Evolutionary conservation across 2,329 filamentous ascomycete species (phyloP).

Genomic region (Calonectria pseudoturangicola): DNA sequence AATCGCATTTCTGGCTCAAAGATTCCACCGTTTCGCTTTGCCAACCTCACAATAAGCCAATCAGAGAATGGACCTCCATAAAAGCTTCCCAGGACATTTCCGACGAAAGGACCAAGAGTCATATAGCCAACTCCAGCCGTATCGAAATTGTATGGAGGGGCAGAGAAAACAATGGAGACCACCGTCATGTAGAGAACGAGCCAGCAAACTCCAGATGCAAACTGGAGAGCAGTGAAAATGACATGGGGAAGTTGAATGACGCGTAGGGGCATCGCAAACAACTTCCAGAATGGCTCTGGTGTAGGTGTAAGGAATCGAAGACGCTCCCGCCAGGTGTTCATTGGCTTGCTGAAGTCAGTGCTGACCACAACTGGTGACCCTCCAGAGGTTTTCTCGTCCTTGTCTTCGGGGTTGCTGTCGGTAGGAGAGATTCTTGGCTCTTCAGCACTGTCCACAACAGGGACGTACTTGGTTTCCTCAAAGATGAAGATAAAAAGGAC

Average conservation of each 20-base stretch:
- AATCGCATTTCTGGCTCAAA: constrained; percentile 68
- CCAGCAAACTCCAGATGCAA: constrained; percentile 56
- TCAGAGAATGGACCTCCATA: constrained; percentile 64
- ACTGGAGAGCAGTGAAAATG: constrained; percentile 62
- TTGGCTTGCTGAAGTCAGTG: constrained; percentile 28
- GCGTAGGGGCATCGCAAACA: constrained; percentile 47
- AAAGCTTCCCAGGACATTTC: constrained; percentile 61
- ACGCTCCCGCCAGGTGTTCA: constrained; percentile 48
- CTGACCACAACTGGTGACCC: neutral
- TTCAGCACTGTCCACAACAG: constrained; percentile 27
- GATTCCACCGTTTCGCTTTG: constrained; percentile 62
- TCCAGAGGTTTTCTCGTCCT: neutral
- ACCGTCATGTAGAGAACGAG: constrained; percentile 53
- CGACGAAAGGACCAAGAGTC: constrained; percentile 58
- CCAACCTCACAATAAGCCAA: constrained; percentile 60
- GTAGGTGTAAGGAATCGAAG: constrained; percentile 48
- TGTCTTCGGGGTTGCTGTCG: neutral
- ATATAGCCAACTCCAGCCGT: constrained; percentile 55
- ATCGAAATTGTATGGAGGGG: constrained; percentile 57
- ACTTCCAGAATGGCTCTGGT: constrained; percentile 41
- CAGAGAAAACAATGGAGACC: constrained; percentile 59
- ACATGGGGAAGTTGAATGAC: constrained; percentile 61
- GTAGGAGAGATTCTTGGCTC: neutral
- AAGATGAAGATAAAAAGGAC: constrained; percentile 50
- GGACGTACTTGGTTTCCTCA: constrained; percentile 58